phyloP scores from a whole-genome alignment of 2,329 filamentous ascomycete species.

The Paramyrothecium roridum region DNA sequence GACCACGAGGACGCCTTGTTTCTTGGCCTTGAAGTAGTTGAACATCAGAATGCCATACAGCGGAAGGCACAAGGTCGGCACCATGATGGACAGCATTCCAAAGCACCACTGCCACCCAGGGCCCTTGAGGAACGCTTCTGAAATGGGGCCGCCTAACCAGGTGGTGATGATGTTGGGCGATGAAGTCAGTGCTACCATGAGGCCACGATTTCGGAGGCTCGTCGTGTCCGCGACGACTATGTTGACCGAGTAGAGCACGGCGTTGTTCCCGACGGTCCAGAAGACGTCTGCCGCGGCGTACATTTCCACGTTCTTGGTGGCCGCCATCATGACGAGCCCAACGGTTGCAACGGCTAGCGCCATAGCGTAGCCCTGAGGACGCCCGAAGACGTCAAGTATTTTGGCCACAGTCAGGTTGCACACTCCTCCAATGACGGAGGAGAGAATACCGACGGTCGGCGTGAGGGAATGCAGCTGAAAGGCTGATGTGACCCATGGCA shows the following conservation, averaged over 20 bases:
- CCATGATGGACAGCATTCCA: constrained; percentile 55
- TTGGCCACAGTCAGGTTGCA: constrained; percentile 31
- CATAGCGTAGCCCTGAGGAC: constrained; percentile 29
- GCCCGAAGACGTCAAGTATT: constrained; percentile 35
- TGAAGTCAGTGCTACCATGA: constrained; percentile 25
- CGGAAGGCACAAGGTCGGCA: constrained; percentile 37
- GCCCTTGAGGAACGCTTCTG: constrained; percentile 17
- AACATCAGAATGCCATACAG: constrained; percentile 15
- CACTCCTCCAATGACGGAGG: constrained; percentile 25
- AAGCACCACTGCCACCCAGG: constrained; percentile 36
- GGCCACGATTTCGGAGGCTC: constrained; percentile 24
- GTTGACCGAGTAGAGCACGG: constrained; percentile 22
- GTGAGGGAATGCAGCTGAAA: constrained; percentile 33
- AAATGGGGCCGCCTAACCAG: constrained; percentile 23
- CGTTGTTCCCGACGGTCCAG: constrained; percentile 47
- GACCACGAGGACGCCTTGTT: constrained; percentile 8
- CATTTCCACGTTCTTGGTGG: constrained; percentile 45
- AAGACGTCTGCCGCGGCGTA: constrained; percentile 48
- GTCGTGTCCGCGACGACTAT: constrained; percentile 29
- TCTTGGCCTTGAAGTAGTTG: constrained; percentile 16
- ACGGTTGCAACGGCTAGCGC: constrained; percentile 31
- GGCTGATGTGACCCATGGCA: constrained; percentile 38
- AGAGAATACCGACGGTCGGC: constrained; percentile 40
- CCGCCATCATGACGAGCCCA: constrained; percentile 53
- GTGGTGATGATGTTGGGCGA: constrained; percentile 33